Evolutionary conservation across 768 basidiomycete genomes (phyloP).

Genomic region (Lactifluus subvellereus): DNA sequence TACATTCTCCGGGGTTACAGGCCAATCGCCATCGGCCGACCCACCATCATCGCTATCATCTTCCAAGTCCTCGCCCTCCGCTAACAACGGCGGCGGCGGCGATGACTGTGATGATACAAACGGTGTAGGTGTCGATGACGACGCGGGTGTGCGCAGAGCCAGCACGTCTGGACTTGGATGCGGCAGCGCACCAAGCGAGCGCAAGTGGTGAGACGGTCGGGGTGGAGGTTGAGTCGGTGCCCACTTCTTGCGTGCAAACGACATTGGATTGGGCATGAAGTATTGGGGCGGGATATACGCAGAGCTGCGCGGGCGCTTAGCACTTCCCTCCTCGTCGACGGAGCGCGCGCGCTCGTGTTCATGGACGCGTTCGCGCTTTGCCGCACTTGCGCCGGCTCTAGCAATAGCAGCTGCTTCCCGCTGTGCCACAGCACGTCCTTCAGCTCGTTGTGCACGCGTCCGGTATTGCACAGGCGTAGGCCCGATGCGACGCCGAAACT

Average conservation of each 20-base stretch:
- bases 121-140: not conserved
- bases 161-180: not conserved
- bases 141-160: not conserved
- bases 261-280: conserved; percentile 31
- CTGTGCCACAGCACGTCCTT: conserved; percentile 23
- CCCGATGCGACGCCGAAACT: conserved; percentile 30
- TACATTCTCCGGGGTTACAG: conserved; percentile 24
- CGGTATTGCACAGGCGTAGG: conserved; percentile 6
- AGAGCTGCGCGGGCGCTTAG: conserved; percentile 12
- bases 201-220: conserved; percentile 15
- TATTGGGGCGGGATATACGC: conserved; percentile 18
- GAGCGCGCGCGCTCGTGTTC: conserved; percentile 14
- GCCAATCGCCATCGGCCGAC: conserved; percentile 25
- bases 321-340: not conserved
- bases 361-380: conserved; percentile 19
- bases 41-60: conserved; percentile 15
- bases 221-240: conserved; percentile 22
- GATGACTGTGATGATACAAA: not conserved
- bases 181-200: conserved; percentile 6
- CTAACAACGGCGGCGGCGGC: conserved; percentile 1
- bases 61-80: not conserved
- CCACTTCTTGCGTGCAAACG: conserved; percentile 34
- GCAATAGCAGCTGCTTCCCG: conserved; percentile 14
- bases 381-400: not conserved
- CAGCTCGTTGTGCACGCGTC: conserved; percentile 23